These are phyloP conservation scores for Cystobasidium tubakii DNA, from an alignment of 768 basidiomycete genomes.

Conservation along the genomic window DNA sequence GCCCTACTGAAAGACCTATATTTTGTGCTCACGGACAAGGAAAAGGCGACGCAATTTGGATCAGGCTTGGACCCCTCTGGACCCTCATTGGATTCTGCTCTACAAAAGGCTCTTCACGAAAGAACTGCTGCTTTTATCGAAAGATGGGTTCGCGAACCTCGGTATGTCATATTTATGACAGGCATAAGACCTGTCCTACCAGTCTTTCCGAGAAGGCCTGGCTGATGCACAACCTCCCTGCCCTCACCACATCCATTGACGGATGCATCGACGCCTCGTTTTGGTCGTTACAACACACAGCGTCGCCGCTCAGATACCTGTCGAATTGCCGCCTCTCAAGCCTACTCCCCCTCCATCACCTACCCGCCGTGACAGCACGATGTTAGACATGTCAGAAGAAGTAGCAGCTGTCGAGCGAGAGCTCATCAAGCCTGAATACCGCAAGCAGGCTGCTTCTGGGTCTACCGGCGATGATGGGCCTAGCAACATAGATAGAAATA, in stretches of 20 bases:
- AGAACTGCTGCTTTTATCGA: conserved; percentile 21
- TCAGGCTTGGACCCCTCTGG: conserved; percentile 20
- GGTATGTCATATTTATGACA: neutral
- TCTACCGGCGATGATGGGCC: neutral
- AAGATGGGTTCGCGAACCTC: conserved; percentile 28
- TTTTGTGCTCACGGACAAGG: conserved; percentile 10
- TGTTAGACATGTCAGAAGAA: conserved; percentile 32
- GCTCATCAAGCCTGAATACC: conserved; percentile 40
- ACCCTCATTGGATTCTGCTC: neutral
- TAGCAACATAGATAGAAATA: neutral
- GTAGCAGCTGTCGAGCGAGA: conserved; percentile 38
- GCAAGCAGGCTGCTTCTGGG: neutral
- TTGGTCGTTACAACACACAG: neutral
- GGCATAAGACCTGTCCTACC: neutral
- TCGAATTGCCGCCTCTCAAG: conserved; percentile 14
- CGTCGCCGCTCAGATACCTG: conserved; percentile 3
- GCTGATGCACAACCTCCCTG: neutral
- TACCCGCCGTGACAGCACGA: conserved; percentile 22
- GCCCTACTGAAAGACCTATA: conserved; percentile 28
- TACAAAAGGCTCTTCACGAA: neutral
- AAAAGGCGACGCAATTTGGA: neutral
- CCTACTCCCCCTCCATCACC: conserved; percentile 25
- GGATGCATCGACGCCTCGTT: neutral
- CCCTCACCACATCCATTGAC: neutral
- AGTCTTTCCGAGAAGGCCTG: neutral